Evolutionary conservation across 2,329 filamentous ascomycete genomes (phyloP).

Genomic region (Pseudomassariella vexata): DNA sequence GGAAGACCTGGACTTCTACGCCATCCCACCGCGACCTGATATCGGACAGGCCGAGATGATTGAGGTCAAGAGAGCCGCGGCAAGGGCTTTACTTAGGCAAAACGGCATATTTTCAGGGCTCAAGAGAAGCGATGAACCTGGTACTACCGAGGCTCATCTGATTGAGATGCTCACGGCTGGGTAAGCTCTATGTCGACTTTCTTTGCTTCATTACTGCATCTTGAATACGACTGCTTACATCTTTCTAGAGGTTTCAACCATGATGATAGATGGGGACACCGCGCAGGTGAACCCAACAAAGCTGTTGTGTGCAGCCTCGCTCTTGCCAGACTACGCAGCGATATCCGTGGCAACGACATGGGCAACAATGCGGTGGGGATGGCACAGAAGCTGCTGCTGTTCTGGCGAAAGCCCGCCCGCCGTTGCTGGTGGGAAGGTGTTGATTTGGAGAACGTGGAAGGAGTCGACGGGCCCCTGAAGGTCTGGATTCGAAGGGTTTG

Average conservation of each 20-base stretch:
- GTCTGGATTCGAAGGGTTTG: slow-evolving; percentile 98
- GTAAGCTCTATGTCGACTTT: slow-evolving; percentile 46
- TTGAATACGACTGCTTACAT: slow-evolving; percentile 11
- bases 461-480: slow-evolving; percentile 86
- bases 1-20: slow-evolving; percentile 97
- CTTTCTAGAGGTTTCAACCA: slow-evolving; percentile 81
- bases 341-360: slow-evolving; percentile 75
- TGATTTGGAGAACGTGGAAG: slow-evolving; percentile 82
- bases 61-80: slow-evolving; percentile 88
- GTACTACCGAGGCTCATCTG: slow-evolving; percentile 94
- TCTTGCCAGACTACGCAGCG: slow-evolving; percentile 84
- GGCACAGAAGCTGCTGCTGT: slow-evolving; percentile 95
- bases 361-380: slow-evolving; percentile 83
- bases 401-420: slow-evolving; percentile 95
- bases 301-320: slow-evolving; percentile 96
- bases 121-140: slow-evolving; percentile 89
- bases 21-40: slow-evolving; percentile 78
- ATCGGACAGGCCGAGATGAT: slow-evolving; percentile 90
- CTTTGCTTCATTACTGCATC: slow-evolving; percentile 1
- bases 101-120: slow-evolving; percentile 94
- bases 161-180: slow-evolving; percentile 99
- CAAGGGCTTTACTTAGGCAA: slow-evolving; percentile 78
- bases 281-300: slow-evolving; percentile 96
- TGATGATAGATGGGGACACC: slow-evolving; percentile 91
- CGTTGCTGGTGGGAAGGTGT: slow-evolving; percentile 99